A percentile compares a stretch with the other conserved stretches of the same genome.
Evolutionary conservation across 1,284 basidiomycete genomes (phyloP).

Genomic region (Ganoderma sinense): DNA sequence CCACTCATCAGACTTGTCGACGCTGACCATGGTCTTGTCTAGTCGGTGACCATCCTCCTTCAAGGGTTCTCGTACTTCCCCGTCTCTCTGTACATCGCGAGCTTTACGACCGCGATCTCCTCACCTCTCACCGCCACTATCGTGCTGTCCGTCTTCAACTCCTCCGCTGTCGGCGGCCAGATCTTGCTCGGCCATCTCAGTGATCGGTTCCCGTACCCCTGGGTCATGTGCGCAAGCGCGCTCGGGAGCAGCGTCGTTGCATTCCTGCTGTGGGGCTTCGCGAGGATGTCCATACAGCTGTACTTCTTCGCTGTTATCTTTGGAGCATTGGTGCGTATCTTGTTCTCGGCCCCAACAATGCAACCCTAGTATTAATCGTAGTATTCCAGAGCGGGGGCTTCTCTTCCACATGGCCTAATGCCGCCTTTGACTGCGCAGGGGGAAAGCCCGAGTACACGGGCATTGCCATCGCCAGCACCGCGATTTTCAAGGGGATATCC

Average conservation of each 20-base stretch:
- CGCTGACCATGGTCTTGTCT: background rate
- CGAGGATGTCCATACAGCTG: conserved; percentile 31
- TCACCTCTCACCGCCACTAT: conserved; percentile 35
- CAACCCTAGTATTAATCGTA: background rate
- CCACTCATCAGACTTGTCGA: too few relatives aligned
- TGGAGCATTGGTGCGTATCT: conserved; percentile 32
- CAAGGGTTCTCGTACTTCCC: conserved; percentile 41
- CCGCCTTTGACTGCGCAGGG: conserved; percentile 37
- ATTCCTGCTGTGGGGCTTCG: conserved; percentile 40
- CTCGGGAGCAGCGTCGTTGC: conserved; percentile 35
- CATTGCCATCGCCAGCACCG: conserved; percentile 34
- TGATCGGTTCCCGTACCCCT: conserved; percentile 38
- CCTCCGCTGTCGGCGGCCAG: conserved; percentile 37
- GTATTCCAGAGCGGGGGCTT: conserved; percentile 36
- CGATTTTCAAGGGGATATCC: conserved; percentile 35
- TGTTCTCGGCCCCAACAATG: background rate
- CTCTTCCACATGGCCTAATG: conserved; percentile 35
- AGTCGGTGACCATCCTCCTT: conserved; percentile 32
- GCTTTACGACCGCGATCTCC: conserved; percentile 35
- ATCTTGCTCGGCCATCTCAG: conserved; percentile 37
- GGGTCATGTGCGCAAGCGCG: conserved; percentile 36
- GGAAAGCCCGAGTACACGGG: conserved; percentile 35
- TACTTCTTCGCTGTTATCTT: conserved; percentile 39
- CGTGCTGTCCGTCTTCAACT: conserved; percentile 39
- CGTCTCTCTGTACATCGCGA: conserved; percentile 40